Conservation (phyloP, 345 rosid genomes). For the Populus simonii region DNA sequence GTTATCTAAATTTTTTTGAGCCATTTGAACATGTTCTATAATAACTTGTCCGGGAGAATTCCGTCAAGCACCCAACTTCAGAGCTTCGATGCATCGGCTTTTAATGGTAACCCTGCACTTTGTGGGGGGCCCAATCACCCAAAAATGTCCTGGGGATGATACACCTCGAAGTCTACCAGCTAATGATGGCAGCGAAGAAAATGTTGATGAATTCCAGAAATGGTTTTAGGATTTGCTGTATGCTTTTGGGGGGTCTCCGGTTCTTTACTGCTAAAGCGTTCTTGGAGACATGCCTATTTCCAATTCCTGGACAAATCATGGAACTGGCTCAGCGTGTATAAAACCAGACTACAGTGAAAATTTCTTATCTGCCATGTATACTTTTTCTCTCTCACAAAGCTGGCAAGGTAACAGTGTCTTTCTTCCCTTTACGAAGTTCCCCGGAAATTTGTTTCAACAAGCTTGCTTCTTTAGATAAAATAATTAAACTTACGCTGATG, state of each 20-base stretch:
- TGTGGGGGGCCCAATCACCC: background rate
- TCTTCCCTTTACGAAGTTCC: too few relatives aligned
- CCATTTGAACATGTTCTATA: slow-evolving; percentile 3
- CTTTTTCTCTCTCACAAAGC: too few relatives aligned
- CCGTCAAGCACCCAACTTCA: slow-evolving; percentile 16
- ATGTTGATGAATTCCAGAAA: slow-evolving; percentile 4
- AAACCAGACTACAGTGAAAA: background rate
- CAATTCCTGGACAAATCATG: background rate
- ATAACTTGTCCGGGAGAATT: slow-evolving; percentile 17
- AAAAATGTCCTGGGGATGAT: background rate
- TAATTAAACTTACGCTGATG: too few relatives aligned
- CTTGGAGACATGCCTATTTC: background rate
- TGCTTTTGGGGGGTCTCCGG: background rate
- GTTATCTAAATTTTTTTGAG: slow-evolving; percentile 1
- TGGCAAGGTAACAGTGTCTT: too few relatives aligned
- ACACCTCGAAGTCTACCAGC: background rate
- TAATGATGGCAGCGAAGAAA: background rate
- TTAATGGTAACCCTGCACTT: background rate
- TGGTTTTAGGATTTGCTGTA: slow-evolving; percentile 5
- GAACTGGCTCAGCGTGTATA: background rate
- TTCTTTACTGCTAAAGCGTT: background rate
- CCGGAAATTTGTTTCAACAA: too few relatives aligned
- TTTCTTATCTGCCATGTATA: too few relatives aligned
- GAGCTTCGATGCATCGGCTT: background rate
- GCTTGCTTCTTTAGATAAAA: too few relatives aligned